These are phyloP conservation scores for Micromonas pusilla DNA, from an alignment of 139 green algal genomes.

Conservation along the genomic window DNA sequence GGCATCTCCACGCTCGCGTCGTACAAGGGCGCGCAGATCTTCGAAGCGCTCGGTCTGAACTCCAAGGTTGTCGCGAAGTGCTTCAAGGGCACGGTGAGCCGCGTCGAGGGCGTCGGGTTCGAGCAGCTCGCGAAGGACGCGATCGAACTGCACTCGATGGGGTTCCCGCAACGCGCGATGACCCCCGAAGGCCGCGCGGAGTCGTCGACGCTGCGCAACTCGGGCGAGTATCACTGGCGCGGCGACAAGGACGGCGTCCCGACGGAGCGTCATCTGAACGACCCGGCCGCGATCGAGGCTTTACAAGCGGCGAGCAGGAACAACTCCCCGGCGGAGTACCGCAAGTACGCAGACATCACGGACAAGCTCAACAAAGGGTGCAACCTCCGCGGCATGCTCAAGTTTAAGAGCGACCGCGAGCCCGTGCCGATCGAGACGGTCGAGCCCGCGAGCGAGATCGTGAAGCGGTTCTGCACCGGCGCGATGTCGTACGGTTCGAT, in stretches of 20 bases:
- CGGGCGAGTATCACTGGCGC: constrained; percentile 77
- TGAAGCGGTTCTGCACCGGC: constrained; percentile 86
- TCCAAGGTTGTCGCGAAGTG: constrained; percentile 73
- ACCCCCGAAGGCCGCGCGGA: constrained; percentile 44
- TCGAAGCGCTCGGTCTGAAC: constrained; percentile 79
- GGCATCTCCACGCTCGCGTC: constrained; percentile 85
- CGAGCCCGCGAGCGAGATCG: constrained; percentile 76
- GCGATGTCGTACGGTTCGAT: constrained; percentile 82
- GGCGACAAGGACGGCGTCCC: not conserved
- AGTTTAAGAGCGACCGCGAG: constrained; percentile 53
- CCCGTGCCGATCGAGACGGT: constrained; percentile 58
- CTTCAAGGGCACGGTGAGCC: constrained; percentile 77
- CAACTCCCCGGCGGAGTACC: constrained; percentile 44
- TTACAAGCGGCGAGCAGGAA: constrained; percentile 67
- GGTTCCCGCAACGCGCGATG: constrained; percentile 41
- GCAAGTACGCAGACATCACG: constrained; percentile 52
- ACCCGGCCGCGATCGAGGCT: constrained; percentile 78
- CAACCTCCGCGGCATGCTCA: constrained; percentile 82
- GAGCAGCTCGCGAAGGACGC: constrained; percentile 48
- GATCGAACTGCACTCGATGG: constrained; percentile 61
- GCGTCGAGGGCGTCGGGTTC: constrained; percentile 49
- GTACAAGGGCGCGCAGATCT: constrained; percentile 99
- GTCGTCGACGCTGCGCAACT: constrained; percentile 50
- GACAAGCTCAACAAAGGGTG: constrained; percentile 71
- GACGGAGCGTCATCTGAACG: constrained; percentile 85